These are phyloP conservation scores for Didymella glomerata DNA, from an alignment of 2,329 filamentous ascomycete species.

Conservation along the genomic window DNA sequence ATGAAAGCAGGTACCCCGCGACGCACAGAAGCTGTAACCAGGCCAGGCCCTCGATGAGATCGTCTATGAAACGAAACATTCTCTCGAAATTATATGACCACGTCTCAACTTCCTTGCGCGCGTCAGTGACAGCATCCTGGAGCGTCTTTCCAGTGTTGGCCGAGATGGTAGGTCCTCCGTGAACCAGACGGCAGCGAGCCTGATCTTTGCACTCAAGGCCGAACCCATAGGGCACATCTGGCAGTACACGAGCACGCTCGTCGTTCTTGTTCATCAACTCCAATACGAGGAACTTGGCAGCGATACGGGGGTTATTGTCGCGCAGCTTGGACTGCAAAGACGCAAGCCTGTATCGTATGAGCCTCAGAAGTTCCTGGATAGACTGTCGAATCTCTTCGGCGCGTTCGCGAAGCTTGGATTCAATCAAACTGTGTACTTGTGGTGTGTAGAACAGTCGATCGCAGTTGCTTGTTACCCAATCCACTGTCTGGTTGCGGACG, in stretches of 20 bases:
- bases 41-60: neutral
- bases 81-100: neutral
- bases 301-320: neutral
- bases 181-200: conserved; percentile 22
- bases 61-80: neutral
- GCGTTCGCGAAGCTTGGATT: conserved; percentile 4
- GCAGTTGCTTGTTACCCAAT: conserved; percentile 38
- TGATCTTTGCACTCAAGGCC: conserved; percentile 13
- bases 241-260: neutral
- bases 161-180: neutral
- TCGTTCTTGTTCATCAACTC: neutral
- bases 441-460: conserved; percentile 31
- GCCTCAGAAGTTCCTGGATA: neutral
- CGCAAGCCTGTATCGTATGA: neutral
- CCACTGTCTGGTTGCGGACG: conserved; percentile 28
- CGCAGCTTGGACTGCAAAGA: neutral
- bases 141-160: neutral
- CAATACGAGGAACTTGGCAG: neutral
- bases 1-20: neutral
- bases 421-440: neutral
- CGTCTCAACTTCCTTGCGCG: neutral
- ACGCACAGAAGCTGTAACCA: neutral
- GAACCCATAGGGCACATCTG: conserved; percentile 26
- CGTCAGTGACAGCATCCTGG: neutral
- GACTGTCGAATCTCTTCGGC: neutral